Evolutionary conservation across 1,284 basidiomycete genomes (phyloP), one percentile per base, ranked within the genome.

Genomic region (Mycena sp.): DNA sequence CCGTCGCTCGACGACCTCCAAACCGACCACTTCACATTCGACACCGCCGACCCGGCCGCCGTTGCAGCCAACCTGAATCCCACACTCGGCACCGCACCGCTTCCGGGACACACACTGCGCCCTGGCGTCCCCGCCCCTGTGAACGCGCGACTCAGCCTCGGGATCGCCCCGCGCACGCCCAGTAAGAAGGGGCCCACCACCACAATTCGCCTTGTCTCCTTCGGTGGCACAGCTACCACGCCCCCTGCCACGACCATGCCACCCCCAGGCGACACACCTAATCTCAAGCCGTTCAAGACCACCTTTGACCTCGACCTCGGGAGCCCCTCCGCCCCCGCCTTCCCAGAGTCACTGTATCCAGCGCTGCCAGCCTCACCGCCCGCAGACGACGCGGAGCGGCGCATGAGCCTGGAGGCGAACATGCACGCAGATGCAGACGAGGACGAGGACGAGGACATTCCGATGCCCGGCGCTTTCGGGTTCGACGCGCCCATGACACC

Each of bases 121-220:
- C 82, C 84, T 26, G 88, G 88, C 11, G 70, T 78, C 16, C 87
- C 86, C 12, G 88, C 84, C 2, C 88, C 87, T 19, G 63, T 74
- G 14, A 81, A 86, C 59, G 87, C 85, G 2, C 83, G 88, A 5
- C 77, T 88, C 37, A 86, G 84, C 67, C 73, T 85, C 19, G 83
- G 83, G 19, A 70, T 78, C 6, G 80, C 80, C 2, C 69, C 78
- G 9, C 71, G 69, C 32, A 77, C 73, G 9, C 78, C 80, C 63
- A 72, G 77, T 14, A 35, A 35, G 32, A 14, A 7, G 9, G 32
- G 32, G 32, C 79, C 4, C 32, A 76, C 79, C 11, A 74, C 73
- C 43, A 44, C 43, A 21, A 44, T 44, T 17, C 43, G 43, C n/a
- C 9, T n/a, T 17, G 43, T 44, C 19, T 44, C 17, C 7, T 55